phyloP scores from a whole-genome alignment of 2,329 filamentous ascomycete genomes.

The Aspergillus chevalieri region DNA sequence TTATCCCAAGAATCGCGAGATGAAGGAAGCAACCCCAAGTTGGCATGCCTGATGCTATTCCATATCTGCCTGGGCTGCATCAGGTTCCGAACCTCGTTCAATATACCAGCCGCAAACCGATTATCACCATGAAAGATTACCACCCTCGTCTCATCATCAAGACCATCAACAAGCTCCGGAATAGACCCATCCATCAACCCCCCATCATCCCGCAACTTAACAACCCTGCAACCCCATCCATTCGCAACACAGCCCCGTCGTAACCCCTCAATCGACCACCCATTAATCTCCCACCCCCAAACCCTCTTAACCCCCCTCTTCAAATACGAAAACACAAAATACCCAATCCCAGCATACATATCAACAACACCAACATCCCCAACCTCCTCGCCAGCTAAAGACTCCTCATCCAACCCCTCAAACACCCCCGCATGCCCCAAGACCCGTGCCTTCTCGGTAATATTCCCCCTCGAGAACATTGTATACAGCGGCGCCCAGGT shows the following conservation, averaged over 20 bases:
- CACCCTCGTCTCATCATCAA: conserved; percentile 48
- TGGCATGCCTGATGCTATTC: conserved; percentile 49
- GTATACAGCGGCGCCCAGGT: conserved; percentile 84
- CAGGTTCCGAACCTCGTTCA: conserved; percentile 25
- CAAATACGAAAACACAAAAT: conserved; percentile 83
- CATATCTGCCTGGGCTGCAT: conserved; percentile 27
- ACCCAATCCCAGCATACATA: conserved; percentile 87
- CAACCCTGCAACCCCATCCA: conserved; percentile 56
- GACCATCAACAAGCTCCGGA: conserved; percentile 26
- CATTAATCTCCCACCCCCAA: conserved; percentile 85
- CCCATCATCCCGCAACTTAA: conserved; percentile 39
- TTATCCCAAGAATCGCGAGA: conserved; percentile 45
- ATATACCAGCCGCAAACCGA: conserved; percentile 42
- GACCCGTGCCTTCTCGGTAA: conserved; percentile 79
- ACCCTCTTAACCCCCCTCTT: conserved; percentile 62
- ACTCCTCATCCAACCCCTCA: conserved; percentile 25
- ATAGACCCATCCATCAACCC: conserved; percentile 10
- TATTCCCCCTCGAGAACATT: conserved; percentile 90
- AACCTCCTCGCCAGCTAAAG: conserved; percentile 16
- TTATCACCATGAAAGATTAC: conserved; percentile 68
- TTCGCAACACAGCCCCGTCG: conserved; percentile 67
- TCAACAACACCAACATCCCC: conserved; percentile 53
- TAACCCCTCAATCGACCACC: conserved; percentile 79
- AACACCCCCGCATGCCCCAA: conserved; percentile 42
- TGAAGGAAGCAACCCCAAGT: conserved; percentile 52